Base-by-base conservation (phyloP, 1,139 yeast genomes). In the Debaryomyces psychrophilus region DNA sequence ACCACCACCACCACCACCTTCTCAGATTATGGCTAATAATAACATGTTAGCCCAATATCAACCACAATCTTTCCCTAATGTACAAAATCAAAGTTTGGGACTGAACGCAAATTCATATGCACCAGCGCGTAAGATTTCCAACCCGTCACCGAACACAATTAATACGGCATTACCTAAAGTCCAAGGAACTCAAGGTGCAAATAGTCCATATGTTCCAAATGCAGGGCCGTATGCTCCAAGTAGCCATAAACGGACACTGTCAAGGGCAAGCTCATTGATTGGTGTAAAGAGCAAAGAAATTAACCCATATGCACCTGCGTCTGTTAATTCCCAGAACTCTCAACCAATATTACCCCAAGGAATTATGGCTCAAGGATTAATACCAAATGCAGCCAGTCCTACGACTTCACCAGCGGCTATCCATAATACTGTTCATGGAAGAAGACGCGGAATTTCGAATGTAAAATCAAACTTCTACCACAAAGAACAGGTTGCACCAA, bases 181-280 rank as follows among this genome's bases (percentile, higher is more conserved):
- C 9, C 52, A 44, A 20, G 56, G 56, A 8, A 41, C 56, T 3
- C 57, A 57, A 41, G 57, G 66, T 8, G 59, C 64, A 1, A 55
- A 65, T 2, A 73, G 77, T 50, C 78, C 79, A 1, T 75, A 75
- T 52, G 75, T 75, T 18, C 80, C 80, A 1, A 67, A 67, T 45
- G 67, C 73, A 4, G 80, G 80, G 2, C 79, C 79, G 1, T 75
- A 75, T 50, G 79, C 75, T 4, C 80, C 80, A 6, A 64, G 64
- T 44, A 59, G 55, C 41, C 69, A 69, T 43, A 62, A 61, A 25
- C 59, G 69, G 46, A 61, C 71, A 1, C 79, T 73, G 54, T 73
- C 78, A 4, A 59, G 80, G 47, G 73, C 76, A 1, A 69, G 68
- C 51, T 74, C 79, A 1, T 61, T 75, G 29, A 65, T 74, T 11